Conservation (phyloP, 805 yeast genomes). For the Zygoascus biomembranicola region DNA sequence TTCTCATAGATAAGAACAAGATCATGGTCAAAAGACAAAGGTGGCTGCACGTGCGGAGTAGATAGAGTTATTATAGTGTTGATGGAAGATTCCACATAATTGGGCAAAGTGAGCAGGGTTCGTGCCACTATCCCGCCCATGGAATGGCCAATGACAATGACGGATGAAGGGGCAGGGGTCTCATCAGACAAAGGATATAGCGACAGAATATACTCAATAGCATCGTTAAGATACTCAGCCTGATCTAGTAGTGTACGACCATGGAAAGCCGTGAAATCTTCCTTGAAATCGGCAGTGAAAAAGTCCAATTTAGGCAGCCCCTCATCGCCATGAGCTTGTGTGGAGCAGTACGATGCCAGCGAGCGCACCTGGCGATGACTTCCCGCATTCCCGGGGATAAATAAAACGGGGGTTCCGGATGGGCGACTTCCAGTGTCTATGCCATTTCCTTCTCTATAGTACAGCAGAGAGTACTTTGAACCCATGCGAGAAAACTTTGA, state of each 20-base stretch:
- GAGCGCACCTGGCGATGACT: slow-evolving; percentile 84
- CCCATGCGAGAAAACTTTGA: slow-evolving; percentile 57
- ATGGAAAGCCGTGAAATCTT: slow-evolving; percentile 92
- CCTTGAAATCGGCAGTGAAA: slow-evolving; percentile 87
- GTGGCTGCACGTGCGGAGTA: slow-evolving; percentile 84
- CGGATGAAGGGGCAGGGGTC: slow-evolving; percentile 45
- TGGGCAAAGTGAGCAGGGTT: slow-evolving; percentile 68
- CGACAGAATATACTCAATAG: slow-evolving; percentile 61
- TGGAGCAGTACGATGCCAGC: slow-evolving; percentile 76
- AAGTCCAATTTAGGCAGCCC: slow-evolving; percentile 42
- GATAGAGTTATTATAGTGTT: slow-evolving; percentile 78
- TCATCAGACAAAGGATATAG: slow-evolving; percentile 36
- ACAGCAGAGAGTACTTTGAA: slow-evolving; percentile 70
- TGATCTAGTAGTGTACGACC: slow-evolving; percentile 89
- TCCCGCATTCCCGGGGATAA: slow-evolving; percentile 98
- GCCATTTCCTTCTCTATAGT: slow-evolving; percentile 73
- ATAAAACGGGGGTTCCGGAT: slow-evolving; percentile 77
- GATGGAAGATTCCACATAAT: slow-evolving; percentile 58
- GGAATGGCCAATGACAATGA: slow-evolving; percentile 77
- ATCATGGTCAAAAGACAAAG: slow-evolving; percentile 88
- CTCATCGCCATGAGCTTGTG: slow-evolving; percentile 28
- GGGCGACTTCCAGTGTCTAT: slow-evolving; percentile 34
- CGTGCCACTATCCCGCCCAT: slow-evolving; percentile 96
- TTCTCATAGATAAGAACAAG: slow-evolving; percentile 60
- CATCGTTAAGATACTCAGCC: slow-evolving; percentile 85